These are phyloP conservation scores for Rhodamnia rubescens DNA, from an alignment of 345 rosid genomes.

Conservation along the genomic window DNA sequence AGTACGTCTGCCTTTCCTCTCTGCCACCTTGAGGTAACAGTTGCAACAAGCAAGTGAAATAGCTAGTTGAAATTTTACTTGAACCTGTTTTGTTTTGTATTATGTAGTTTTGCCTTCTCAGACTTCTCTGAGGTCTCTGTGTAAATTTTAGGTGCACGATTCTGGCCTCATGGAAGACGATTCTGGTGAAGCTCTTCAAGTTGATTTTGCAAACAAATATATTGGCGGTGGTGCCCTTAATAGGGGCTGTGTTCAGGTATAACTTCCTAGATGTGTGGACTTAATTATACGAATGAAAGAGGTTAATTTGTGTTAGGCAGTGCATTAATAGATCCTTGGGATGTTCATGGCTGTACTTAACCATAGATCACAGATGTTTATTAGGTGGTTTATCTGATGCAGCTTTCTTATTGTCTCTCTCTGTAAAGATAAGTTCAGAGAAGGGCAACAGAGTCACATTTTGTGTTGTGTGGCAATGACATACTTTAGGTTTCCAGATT, in stretches of 20 bases:
- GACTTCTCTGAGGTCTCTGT: not conserved
- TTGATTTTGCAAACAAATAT: constrained; percentile 87
- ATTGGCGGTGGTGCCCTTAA: constrained; percentile 86
- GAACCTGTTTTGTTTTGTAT: not conserved
- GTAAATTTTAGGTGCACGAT: constrained; percentile 30
- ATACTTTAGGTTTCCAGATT: not conserved
- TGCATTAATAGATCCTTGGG: not conserved
- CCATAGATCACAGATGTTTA: not conserved
- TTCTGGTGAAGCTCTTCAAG: constrained; percentile 45
- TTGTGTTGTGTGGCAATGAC: not conserved
- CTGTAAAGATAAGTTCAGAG: not conserved
- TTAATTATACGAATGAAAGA: not conserved
- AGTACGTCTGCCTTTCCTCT: constrained; percentile 46
- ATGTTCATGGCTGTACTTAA: not conserved
- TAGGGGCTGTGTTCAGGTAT: constrained; percentile 89
- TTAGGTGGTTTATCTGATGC: not conserved
- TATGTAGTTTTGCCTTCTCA: not conserved
- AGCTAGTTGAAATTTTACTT: not conserved
- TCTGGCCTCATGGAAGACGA: constrained; percentile 80
- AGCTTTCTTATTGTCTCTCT: not conserved
- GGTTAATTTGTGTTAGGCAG: not conserved
- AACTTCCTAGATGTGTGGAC: not conserved
- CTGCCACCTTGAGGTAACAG: constrained; percentile 64
- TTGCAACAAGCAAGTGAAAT: not conserved
- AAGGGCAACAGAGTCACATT: not conserved